Percentiles rank a stretch among this genome's conserved stretches.
These are phyloP conservation scores for Scutellaria barbata DNA, from an alignment of 257 asterid species.

Conservation along the genomic window DNA sequence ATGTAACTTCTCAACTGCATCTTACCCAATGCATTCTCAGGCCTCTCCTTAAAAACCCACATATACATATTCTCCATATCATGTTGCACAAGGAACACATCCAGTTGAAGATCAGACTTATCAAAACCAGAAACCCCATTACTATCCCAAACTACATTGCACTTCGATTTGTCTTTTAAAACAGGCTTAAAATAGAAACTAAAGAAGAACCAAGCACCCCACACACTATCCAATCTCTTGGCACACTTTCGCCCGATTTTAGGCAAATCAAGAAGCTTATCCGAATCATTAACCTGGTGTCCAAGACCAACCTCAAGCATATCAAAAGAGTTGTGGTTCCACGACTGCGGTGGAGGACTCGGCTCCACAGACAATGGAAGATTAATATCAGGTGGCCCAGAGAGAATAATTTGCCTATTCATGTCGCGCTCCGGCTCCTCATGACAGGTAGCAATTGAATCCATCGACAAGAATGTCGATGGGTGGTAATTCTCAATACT, in stretches of 20 bases:
- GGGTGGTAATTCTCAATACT: conserved; percentile 56
- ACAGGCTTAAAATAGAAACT: conserved; percentile 62
- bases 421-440: conserved; percentile 48
- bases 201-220: conserved; percentile 74
- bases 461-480: conserved; percentile 62
- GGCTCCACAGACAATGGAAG: conserved; percentile 57
- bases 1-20: conserved; percentile 67
- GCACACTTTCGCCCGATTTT: conserved; percentile 51
- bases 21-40: conserved; percentile 62
- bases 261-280: conserved; percentile 48
- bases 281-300: conserved; percentile 46
- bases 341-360: conserved; percentile 54
- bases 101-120: conserved; percentile 55
- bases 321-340: conserved; percentile 55
- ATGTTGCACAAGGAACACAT: conserved; percentile 58
- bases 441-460: conserved; percentile 50
- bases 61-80: conserved; percentile 66
- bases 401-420: conserved; percentile 51
- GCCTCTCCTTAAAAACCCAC: conserved; percentile 67
- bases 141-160: conserved; percentile 45
- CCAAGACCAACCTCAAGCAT: conserved; percentile 61
- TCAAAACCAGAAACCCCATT: conserved; percentile 56
- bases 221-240: conserved; percentile 56
- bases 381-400: conserved; percentile 64
- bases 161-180: conserved; percentile 53